These are phyloP conservation scores for Pyronema omphalodes DNA, from an alignment of 495 filamentous ascomycete species.

Conservation along the genomic window DNA sequence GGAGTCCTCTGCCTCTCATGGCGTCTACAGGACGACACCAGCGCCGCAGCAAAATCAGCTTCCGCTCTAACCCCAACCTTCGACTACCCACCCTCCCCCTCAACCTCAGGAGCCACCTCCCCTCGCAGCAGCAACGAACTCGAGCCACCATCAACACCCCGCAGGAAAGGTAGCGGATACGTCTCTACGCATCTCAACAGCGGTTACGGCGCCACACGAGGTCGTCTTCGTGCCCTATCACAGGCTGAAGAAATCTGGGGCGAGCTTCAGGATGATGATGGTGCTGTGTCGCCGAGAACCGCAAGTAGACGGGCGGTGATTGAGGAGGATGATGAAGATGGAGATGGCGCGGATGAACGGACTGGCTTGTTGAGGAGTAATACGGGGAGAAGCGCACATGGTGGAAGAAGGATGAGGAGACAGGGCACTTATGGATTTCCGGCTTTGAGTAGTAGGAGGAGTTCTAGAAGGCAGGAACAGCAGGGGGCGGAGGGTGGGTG, in stretches of 20 bases:
- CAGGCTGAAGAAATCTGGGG: conserved; percentile 48
- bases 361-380: conserved; percentile 9
- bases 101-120: too few species aligned
- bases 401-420: not conserved
- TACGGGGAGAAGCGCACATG: not conserved
- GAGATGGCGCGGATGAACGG: conserved; percentile 6
- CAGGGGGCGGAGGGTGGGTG: conserved; percentile 25
- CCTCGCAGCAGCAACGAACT: conserved; percentile 22
- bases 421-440: conserved; percentile 11
- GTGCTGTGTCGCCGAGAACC: not conserved
- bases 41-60: conserved; percentile 39
- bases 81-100: too few species aligned
- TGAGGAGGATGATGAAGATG: conserved; percentile 1
- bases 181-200: not conserved
- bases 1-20: conserved; percentile 88
- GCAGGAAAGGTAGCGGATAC: not conserved
- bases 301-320: conserved; percentile 12
- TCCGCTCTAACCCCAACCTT: conserved; percentile 38
- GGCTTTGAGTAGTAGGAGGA: conserved; percentile 4
- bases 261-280: conserved; percentile 39
- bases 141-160: conserved; percentile 20
- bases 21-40: conserved; percentile 62
- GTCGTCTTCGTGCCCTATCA: conserved; percentile 24
- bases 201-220: conserved; percentile 3
- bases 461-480: not conserved